These are phyloP conservation scores for Fremontodendron californicum DNA, from an alignment of 345 rosid species.

Conservation along the genomic window DNA sequence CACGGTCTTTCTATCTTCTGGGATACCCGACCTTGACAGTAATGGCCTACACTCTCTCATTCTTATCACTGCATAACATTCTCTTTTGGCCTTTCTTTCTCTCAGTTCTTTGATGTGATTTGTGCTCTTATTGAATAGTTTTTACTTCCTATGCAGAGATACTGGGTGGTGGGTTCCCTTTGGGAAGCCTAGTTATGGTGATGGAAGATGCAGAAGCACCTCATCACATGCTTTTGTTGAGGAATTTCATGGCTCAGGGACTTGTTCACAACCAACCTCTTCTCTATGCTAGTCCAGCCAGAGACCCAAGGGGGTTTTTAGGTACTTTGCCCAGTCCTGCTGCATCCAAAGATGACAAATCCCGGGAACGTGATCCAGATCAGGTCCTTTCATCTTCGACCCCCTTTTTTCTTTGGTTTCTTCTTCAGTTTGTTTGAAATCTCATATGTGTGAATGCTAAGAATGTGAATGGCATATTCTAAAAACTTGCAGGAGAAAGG, in stretches of 20 bases:
- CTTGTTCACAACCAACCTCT: constrained; percentile 80
- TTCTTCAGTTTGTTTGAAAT: constrained; percentile 2
- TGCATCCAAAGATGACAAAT: constrained; percentile 57
- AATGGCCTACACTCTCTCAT: constrained; percentile 17
- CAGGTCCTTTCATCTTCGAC: constrained; percentile 37
- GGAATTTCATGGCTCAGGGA: constrained; percentile 97
- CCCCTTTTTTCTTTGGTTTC: neutral
- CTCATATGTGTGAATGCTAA: neutral
- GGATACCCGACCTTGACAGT: constrained; percentile 93
- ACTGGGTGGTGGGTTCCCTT: constrained; percentile 77
- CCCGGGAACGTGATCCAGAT: constrained; percentile 34
- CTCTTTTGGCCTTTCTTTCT: neutral
- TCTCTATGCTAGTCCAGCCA: constrained; percentile 76
- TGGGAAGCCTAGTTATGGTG: constrained; percentile 86
- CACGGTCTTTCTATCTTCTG: constrained; percentile 63
- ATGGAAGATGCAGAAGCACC: constrained; percentile 99
- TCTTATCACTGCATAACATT: neutral
- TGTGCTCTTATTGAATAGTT: constrained; percentile 3
- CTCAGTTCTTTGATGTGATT: neutral
- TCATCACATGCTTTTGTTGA: constrained; percentile 88
- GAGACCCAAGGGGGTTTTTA: constrained; percentile 74
- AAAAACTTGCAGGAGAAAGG: constrained; percentile 12
- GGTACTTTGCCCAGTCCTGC: constrained; percentile 85
- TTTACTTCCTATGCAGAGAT: constrained; percentile 42
- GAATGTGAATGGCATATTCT: constrained; percentile 2